These are phyloP conservation scores for Aspergillus sojae DNA, from an alignment of 2,329 filamentous ascomycete species.

Conservation along the genomic window DNA sequence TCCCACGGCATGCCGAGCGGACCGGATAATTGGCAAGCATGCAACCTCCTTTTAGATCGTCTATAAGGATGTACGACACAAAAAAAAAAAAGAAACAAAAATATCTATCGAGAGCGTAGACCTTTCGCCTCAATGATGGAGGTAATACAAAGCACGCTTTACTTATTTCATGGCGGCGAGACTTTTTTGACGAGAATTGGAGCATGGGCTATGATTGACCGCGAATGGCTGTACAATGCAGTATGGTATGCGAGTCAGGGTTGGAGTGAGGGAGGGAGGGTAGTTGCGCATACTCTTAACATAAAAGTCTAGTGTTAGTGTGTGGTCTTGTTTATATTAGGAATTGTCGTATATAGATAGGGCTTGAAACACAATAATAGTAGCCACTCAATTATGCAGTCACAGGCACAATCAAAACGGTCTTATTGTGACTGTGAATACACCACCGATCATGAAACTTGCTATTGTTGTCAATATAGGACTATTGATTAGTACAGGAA, in stretches of 20 bases:
- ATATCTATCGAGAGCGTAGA: not conserved
- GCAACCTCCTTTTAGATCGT: not conserved
- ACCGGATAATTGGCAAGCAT: not conserved
- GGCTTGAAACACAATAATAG: not conserved
- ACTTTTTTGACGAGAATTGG: not conserved
- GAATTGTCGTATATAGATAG: not conserved
- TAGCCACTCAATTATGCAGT: not conserved
- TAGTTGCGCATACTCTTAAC: not conserved
- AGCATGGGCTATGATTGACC: not conserved
- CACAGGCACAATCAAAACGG: not conserved
- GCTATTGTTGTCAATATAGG: not conserved
- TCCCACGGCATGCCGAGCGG: not conserved
- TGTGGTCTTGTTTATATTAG: not conserved
- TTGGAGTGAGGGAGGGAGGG: no score
- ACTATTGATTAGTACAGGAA: not conserved
- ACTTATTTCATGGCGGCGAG: not conserved
- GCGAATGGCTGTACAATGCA: not conserved
- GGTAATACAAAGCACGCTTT: not conserved
- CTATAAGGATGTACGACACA: not conserved
- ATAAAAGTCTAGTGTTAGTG: not conserved
- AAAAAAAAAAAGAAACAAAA: not conserved
- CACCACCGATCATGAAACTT: not conserved
- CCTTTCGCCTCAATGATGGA: not conserved
- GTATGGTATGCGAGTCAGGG: not conserved
- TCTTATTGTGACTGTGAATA: not conserved